These are phyloP conservation scores for Dothidotthia symphoricarpi DNA, from an alignment of 2,329 filamentous ascomycete genomes.

Conservation along the genomic window DNA sequence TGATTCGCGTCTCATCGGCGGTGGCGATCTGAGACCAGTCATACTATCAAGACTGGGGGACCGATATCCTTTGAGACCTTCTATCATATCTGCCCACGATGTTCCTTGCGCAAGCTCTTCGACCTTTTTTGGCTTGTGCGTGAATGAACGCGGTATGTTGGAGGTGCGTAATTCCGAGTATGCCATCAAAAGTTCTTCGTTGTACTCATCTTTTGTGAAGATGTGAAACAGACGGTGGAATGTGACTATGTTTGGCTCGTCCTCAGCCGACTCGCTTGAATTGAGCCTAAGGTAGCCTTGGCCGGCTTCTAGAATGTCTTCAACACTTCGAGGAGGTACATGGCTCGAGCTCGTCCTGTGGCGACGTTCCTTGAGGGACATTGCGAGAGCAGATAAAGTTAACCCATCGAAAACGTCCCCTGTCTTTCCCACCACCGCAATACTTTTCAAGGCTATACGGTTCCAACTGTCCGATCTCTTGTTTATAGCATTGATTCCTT, in stretches of 20 bases:
- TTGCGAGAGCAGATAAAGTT: conserved; percentile 4
- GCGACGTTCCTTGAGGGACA: conserved; percentile 2
- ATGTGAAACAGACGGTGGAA: conserved; percentile 2
- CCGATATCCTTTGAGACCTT: conserved; percentile 2
- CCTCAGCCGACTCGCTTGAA: background rate
- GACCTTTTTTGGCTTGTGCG: background rate
- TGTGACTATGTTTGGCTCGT: conserved; percentile 2
- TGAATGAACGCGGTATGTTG: conserved; percentile 3
- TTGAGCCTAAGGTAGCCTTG: conserved; percentile 6
- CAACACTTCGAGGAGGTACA: conserved; percentile 3
- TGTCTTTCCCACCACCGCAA: conserved; percentile 4
- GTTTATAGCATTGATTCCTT: conserved; percentile 1
- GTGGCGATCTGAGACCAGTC: background rate
- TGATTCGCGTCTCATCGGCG: background rate
- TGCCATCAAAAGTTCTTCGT: conserved; percentile 8
- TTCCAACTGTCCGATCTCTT: background rate
- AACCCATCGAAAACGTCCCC: background rate
- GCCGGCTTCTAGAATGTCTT: conserved; percentile 3
- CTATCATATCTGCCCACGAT: conserved; percentile 2
- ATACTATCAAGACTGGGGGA: background rate
- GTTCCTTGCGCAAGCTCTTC: background rate
- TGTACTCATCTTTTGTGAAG: conserved; percentile 7
- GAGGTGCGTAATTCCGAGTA: conserved; percentile 6
- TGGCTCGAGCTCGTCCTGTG: background rate
- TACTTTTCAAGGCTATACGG: conserved; percentile 4